Percentiles rank a stretch among this genome's conserved stretches.
Conservation (phyloP, 768 basidiomycete genomes). For the Cytidiella melzeri region DNA sequence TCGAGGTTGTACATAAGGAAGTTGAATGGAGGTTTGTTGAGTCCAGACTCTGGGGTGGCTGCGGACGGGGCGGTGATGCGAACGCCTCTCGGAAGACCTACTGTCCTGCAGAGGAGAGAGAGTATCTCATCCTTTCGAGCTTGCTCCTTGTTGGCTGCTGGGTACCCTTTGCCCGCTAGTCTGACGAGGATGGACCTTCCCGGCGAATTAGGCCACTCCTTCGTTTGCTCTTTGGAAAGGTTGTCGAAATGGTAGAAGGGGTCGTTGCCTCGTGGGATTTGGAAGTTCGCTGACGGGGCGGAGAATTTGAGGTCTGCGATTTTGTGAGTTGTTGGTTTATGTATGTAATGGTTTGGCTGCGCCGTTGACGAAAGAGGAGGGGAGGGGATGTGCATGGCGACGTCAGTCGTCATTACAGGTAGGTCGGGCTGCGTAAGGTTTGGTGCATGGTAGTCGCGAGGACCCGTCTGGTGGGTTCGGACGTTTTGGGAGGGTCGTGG, state of each 20-base stretch:
- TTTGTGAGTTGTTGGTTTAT: too few relatives aligned
- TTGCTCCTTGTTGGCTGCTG: background rate
- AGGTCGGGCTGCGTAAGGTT: too few relatives aligned
- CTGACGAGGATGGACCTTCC: background rate
- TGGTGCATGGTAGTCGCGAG: too few relatives aligned
- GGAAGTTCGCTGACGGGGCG: background rate
- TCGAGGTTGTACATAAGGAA: too few relatives aligned
- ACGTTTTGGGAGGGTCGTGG: too few relatives aligned
- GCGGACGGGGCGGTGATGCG: background rate
- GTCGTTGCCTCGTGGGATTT: background rate
- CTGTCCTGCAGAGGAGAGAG: background rate
- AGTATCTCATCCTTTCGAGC: background rate
- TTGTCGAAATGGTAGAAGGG: background rate
- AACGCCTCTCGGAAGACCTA: background rate
- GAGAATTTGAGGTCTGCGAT: too few relatives aligned
- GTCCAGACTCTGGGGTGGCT: background rate
- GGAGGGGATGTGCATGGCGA: too few relatives aligned
- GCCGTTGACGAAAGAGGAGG: too few relatives aligned
- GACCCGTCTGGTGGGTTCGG: too few relatives aligned
- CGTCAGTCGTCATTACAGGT: too few relatives aligned
- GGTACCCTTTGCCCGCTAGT: background rate
- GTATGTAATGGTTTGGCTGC: too few relatives aligned
- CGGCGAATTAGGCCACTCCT: background rate
- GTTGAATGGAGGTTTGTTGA: too few relatives aligned
- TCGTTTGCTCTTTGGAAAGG: background rate